Evolutionary conservation across 306 rosid genomes (phyloP), one percentile per base, ranked within the genome.

Genomic region (peach (Prunus persica)): DNA sequence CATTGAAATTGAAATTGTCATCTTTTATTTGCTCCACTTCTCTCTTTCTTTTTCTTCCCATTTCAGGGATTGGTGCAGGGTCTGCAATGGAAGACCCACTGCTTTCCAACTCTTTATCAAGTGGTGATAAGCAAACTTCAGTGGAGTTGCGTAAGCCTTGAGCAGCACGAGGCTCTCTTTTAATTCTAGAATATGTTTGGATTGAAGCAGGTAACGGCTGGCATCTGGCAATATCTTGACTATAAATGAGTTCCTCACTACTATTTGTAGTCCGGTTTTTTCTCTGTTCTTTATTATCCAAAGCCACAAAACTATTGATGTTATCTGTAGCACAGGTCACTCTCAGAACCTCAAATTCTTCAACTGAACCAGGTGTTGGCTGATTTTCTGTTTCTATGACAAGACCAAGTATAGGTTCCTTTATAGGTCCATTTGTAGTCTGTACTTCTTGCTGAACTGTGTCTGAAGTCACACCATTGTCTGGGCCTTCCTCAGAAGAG

Each of bases 1-100:
- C 88, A 67, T n/a, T 24, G 82, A 74, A 79, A 71, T 54, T 61
- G 5, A 73, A n/a, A 58, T 71, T 72, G 69, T 51, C 70, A 70
- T 87, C 79, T 25, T 70, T 69, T 43, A 83, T 49, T 65, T 51
- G 84, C 68, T 91, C 93, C 72, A 73, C n/a, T 65, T 84, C 83
- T 76, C 88, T 89, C 78, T 79, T 88, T 76, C 87, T 83, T 86
- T 83, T 89, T 69, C 84, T 67, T 74, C 11, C 71, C 47, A 76
- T 85, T 51, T 47, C 72, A 11, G 72, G 13, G 69, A 72, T 81
- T 65, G 81, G 82, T 41, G 56, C 69, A 73, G 85, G 80, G 75
- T 63, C 82, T 68, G 77, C 64, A 18, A 75, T 43, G 25, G 74
- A 81, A 62, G 85, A 79, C 58, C 85, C 81, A 11, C 65, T 68